phyloP scores from a whole-genome alignment of 371 early-diverging fungal genomes.

The Rhizopus sp. region DNA sequence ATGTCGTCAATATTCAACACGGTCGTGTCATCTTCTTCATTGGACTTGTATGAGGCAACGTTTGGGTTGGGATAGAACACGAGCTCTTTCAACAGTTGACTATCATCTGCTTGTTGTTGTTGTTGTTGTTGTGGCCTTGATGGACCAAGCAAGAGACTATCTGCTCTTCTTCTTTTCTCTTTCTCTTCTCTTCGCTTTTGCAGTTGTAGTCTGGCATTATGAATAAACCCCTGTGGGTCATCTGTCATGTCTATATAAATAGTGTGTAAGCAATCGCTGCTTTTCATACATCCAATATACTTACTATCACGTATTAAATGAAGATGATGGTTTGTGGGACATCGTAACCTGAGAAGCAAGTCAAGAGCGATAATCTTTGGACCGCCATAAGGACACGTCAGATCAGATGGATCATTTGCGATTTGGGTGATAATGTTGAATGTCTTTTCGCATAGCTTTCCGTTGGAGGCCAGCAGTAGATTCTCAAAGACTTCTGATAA shows the following conservation, averaged over 20 bases:
- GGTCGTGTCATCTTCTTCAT: constrained; percentile 21
- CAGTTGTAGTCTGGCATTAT: constrained; percentile 12
- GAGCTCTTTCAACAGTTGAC: not conserved
- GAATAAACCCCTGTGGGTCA: constrained; percentile 22
- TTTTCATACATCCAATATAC: constrained; percentile 7
- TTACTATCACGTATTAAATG: constrained; percentile 45
- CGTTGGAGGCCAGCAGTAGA: constrained; percentile 33
- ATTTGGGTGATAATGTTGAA: constrained; percentile 53
- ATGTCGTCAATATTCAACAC: constrained; percentile 36
- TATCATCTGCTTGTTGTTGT: not conserved
- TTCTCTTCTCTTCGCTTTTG: constrained; percentile 9
- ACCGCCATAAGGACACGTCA: constrained; percentile 47
- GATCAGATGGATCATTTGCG: constrained; percentile 41
- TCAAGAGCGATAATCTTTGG: constrained; percentile 59
- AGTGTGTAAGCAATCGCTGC: not conserved
- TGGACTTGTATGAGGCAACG: constrained; percentile 43
- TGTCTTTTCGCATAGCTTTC: constrained; percentile 41
- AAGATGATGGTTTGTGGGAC: constrained; percentile 60
- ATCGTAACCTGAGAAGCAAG: constrained; percentile 55
- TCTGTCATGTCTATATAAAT: constrained; percentile 11
- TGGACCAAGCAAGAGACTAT: constrained; percentile 19
- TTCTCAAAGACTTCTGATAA: constrained; percentile 42
- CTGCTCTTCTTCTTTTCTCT: constrained; percentile 13
- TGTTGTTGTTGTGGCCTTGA: not conserved
- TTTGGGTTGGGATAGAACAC: constrained; percentile 41